These are phyloP conservation scores for Candida parachauliodes DNA, from an alignment of 805 yeast genomes.

Conservation along the genomic window DNA sequence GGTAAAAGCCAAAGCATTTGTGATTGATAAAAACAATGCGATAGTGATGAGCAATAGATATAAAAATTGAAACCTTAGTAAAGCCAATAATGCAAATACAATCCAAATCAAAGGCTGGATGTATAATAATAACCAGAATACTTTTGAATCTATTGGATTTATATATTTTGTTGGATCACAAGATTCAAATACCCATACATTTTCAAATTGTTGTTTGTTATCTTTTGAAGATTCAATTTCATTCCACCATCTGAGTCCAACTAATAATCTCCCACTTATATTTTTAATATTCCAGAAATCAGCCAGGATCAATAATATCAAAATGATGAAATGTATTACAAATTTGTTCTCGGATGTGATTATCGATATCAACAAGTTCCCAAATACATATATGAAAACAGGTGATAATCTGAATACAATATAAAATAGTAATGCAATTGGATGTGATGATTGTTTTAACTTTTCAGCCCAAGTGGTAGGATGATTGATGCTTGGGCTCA, in stretches of 20 bases:
- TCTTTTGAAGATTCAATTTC: slow-evolving; percentile 57
- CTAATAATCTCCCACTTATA: slow-evolving; percentile 82
- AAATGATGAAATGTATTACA: slow-evolving; percentile 73
- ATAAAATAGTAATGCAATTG: slow-evolving; percentile 68
- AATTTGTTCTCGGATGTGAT: slow-evolving; percentile 43
- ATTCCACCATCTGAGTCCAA: slow-evolving; percentile 97
- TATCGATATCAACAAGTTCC: slow-evolving; percentile 56
- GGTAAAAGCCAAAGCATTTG: slow-evolving; percentile 87
- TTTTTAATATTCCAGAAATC: slow-evolving; percentile 95
- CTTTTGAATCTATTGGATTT: slow-evolving; percentile 87
- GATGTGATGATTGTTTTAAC: slow-evolving; percentile 73
- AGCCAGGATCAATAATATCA: slow-evolving; percentile 73
- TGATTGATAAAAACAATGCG: slow-evolving; percentile 67
- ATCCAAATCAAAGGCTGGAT: slow-evolving; percentile 74
- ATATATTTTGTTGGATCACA: slow-evolving; percentile 70
- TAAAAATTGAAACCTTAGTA: slow-evolving; percentile 72
- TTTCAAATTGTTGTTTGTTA: slow-evolving; percentile 51
- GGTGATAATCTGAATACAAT: slow-evolving; percentile 63
- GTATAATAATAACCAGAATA: slow-evolving; percentile 82
- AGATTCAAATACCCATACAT: slow-evolving; percentile 84
- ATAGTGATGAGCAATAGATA: slow-evolving; percentile 60
- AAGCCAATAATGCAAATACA: slow-evolving; percentile 69
- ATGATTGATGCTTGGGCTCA: slow-evolving; percentile 4
- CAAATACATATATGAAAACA: slow-evolving; percentile 63
- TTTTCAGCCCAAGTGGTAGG: slow-evolving; percentile 18